Evolutionary conservation across 352 stramenopile genomes (phyloP), one percentile per base, ranked within the genome.

Genomic region (Pythium brachiatum): DNA sequence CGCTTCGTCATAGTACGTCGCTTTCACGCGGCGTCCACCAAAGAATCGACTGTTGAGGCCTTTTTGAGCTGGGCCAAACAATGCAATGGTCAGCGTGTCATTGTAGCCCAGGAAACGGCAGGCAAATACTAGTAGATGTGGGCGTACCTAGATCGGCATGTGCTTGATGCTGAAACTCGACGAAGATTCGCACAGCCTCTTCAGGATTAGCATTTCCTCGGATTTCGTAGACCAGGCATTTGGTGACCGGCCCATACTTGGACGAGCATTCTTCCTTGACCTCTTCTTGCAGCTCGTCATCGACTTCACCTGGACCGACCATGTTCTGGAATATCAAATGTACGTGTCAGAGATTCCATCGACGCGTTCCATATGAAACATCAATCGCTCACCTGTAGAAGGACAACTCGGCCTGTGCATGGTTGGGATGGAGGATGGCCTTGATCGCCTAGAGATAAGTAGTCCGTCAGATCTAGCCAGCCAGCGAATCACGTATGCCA

Each of bases 21-120:
- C 90, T 51, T 82, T 76, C 5, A 97, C 86, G 34, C 93, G 88
- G 13, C 90, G 78, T 38, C 90, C 90, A 54, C 82, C 90, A 70
- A 97, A 97, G 70, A 95, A 97, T 29, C 90, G 79, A 7, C 84
- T 83, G 61, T 94, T 89, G 57, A 97, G 76, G 25, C 86, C 90
- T 53, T 76, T 66, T 39, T 92, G 68, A 32, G 89, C 89, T 95
- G 57, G 34, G 39, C 9, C 39, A 58, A 59, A n/a, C 18, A 53
- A 5, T 26, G 26, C 15, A n/a, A 25, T 15, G 4, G n/a, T 27
- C n/a, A 48, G 7, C n/a, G n/a, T n/a, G n/a, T n/a, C n/a, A n/a
- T n/a, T n/a, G n/a, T n/a, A n/a, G n/a, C n/a, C n/a, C n/a, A n/a
- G n/a, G n/a, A n/a, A n/a, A n/a, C n/a, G n/a, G n/a, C n/a, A n/a